Conservation (phyloP, 2,329 filamentous ascomycete genomes). For the Elsinoe fawcettii region DNA sequence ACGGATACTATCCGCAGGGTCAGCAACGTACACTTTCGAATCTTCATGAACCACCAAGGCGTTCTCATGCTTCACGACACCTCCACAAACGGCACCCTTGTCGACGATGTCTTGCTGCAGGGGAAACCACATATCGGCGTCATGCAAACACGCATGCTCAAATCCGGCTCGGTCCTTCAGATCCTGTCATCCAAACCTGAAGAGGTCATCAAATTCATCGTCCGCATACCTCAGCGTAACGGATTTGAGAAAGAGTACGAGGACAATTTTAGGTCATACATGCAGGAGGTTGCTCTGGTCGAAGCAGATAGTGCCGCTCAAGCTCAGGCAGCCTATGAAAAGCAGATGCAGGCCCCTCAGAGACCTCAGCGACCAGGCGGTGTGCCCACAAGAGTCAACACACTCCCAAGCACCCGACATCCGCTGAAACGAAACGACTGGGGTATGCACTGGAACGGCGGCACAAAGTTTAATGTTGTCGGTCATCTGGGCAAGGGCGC, state of each 20-base stretch:
- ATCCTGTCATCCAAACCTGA: constrained; percentile 49
- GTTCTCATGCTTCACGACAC: constrained; percentile 87
- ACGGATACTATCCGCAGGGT: constrained; percentile 64
- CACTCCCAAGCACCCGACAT: constrained; percentile 18
- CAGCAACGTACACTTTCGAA: constrained; percentile 93
- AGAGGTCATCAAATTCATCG: constrained; percentile 70
- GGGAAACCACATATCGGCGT: constrained; percentile 38
- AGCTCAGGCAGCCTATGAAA: constrained; percentile 4
- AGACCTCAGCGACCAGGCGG: not conserved
- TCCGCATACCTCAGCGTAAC: constrained; percentile 68
- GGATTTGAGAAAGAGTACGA: constrained; percentile 60
- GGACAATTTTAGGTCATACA: constrained; percentile 61
- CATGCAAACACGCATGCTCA: constrained; percentile 55
- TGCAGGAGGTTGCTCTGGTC: constrained; percentile 35
- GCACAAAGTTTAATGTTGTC: constrained; percentile 73
- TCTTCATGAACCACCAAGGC: constrained; percentile 79
- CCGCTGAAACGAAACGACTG: constrained; percentile 33
- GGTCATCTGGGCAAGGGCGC: constrained; percentile 82
- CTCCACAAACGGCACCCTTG: constrained; percentile 91
- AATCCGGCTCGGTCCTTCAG: constrained; percentile 64
- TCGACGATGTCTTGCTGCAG: constrained; percentile 64
- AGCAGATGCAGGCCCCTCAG: not conserved
- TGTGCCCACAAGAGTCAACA: not conserved
- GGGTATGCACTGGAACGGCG: constrained; percentile 74
- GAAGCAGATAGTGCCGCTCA: constrained; percentile 4